Evolutionary conservation across 2,329 filamentous ascomycete species (phyloP).

Genomic region (Cordyceps farinosa): DNA sequence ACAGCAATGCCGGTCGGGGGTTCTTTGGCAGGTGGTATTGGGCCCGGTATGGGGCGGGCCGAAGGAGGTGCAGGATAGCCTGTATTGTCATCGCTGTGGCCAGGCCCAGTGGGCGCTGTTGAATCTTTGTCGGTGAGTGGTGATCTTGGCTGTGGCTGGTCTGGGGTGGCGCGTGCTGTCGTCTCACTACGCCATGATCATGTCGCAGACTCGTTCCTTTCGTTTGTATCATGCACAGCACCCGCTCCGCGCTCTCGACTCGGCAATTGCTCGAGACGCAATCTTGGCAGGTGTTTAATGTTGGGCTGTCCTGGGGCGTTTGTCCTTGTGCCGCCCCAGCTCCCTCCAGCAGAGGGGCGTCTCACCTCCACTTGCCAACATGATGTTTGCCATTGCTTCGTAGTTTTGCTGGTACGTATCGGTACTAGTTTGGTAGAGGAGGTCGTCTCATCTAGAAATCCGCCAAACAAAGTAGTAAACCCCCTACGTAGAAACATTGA

Average conservation of each 20-base stretch:
- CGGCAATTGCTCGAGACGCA: background rate
- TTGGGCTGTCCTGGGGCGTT: background rate
- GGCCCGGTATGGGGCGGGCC: constrained; percentile 11
- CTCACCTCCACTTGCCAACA: constrained; percentile 7
- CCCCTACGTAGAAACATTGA: background rate
- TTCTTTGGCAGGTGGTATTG: constrained; percentile 2
- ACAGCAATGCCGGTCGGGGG: background rate
- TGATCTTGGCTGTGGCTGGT: background rate
- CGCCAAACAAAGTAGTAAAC: background rate
- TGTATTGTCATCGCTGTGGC: background rate
- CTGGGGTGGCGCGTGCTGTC: background rate
- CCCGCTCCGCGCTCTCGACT: background rate
- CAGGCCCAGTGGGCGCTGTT: background rate
- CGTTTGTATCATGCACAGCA: background rate
- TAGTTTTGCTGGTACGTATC: background rate
- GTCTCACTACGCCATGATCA: background rate
- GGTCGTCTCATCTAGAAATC: too few relatives aligned
- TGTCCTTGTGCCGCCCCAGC: background rate
- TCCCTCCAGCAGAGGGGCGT: background rate
- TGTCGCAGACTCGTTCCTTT: background rate
- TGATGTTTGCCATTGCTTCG: background rate
- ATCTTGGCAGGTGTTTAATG: background rate
- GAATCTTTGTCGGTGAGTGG: background rate
- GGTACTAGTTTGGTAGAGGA: background rate
- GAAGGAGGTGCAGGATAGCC: constrained; percentile 8